Percentiles rank a stretch among this genome's conserved stretches.
These are phyloP conservation scores for Aegilops tauschii DNA, from an alignment of 176 grass and related monocot species.

Conservation along the genomic window DNA sequence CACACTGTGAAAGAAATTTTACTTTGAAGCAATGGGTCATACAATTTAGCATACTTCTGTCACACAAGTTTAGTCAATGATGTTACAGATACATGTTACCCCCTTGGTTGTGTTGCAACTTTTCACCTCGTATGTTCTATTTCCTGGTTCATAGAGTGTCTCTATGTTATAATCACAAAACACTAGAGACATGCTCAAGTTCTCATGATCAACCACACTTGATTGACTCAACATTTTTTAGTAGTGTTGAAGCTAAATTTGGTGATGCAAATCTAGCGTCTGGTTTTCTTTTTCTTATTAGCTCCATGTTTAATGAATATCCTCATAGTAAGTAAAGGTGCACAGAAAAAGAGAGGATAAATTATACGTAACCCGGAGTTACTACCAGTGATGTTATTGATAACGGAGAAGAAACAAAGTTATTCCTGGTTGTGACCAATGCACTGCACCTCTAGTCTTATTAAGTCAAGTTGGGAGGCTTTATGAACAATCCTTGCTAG, in stretches of 20 bases:
- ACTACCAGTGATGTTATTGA: background rate
- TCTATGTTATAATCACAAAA: background rate
- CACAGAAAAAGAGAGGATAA: background rate
- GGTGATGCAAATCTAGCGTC: background rate
- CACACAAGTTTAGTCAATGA: background rate
- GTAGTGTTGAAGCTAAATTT: background rate
- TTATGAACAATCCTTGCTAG: background rate
- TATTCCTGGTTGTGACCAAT: background rate
- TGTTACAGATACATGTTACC: background rate
- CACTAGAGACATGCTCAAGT: background rate
- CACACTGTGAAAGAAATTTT: background rate
- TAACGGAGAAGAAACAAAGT: background rate
- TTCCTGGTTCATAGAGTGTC: background rate
- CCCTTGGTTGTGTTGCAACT: background rate
- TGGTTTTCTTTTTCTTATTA: slow-evolving; percentile 1
- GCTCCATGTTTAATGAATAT: slow-evolving; percentile 7
- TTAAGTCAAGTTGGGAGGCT: background rate
- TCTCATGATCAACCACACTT: background rate
- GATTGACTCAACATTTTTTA: background rate
- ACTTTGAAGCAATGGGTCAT: background rate
- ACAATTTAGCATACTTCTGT: too few relatives aligned
- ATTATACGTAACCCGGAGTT: background rate
- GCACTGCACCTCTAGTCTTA: background rate
- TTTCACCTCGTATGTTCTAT: background rate
- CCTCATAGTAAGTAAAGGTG: background rate